Base-by-base conservation (phyloP, 1,139 yeast genomes). In the Yamadazyma friedrichii region DNA sequence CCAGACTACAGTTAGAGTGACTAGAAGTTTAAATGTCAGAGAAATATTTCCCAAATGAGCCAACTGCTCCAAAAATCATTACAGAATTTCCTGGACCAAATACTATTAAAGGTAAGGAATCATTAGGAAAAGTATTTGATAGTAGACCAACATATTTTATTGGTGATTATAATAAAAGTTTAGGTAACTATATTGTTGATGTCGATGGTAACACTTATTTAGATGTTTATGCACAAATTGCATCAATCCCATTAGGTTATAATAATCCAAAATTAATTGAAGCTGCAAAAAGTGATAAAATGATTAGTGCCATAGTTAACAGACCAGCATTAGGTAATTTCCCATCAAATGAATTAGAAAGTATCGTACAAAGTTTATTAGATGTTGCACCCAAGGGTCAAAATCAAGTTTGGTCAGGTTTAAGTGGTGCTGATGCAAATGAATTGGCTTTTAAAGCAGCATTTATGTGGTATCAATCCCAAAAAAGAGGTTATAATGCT, bases 361-460 rank as follows among this genome's bases (percentile, higher is more conserved):
- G 72, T 42, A 82, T 82, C 48, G 70, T 84, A 47, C 63, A 66
- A 43, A 80, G 75, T 11, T 64, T 84, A 44, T 67, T 82, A 49
- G 72, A 79, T 43, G 80, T 76, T 48, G 89, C 89, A 39, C 91
- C 91, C 51, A 77, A 78, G 57, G 88, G 87, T 45, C 83, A 80
- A 61, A 75, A 70, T 54, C 67, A 76, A 55, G 75, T 77, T 42
- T 86, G 91, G 88, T 79, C 87, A 13, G 91, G 86, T 33, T 70
- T 84, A 53, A 78, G 88, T 15, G 95, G 95, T 45, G 86, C 91
- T 25, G 93, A 85, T 59, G 94, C 94, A 51, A 84, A 83, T 58
- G 94, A 85, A 64, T 76, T 84, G 58, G 94, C 94, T 9, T 85
- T 81, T 74, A 85, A 85, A 68, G 93, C 94, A 40, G 88, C 87